A percentile compares a stretch with the other conserved stretches of the same genome.
phyloP scores from a whole-genome alignment of 352 stramenopile species.

The Vaucheria bursata region DNA sequence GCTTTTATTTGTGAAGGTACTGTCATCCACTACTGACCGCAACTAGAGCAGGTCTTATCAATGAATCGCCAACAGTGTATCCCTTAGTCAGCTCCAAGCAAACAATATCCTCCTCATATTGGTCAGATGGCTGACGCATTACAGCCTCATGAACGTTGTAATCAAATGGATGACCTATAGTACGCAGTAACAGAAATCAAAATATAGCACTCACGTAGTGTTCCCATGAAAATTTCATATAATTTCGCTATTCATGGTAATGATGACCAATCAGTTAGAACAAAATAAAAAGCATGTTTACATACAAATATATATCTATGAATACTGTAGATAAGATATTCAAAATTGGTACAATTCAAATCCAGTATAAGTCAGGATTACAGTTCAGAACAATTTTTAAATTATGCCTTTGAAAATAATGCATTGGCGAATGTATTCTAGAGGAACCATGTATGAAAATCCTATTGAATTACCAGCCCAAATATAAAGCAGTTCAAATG shows the following conservation, averaged over 20 bases:
- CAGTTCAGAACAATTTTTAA: no score
- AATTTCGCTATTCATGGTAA: background rate
- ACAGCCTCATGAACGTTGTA: slow-evolving; percentile 50
- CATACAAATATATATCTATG: no score
- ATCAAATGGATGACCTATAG: slow-evolving; percentile 47
- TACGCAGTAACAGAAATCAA: slow-evolving; percentile 11
- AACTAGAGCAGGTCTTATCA: slow-evolving; percentile 38
- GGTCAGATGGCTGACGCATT: slow-evolving; percentile 27
- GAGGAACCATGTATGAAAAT: no score
- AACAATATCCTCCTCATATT: slow-evolving; percentile 43
- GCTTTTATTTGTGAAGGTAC: no score
- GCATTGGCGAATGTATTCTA: no score
- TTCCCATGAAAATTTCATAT: background rate
- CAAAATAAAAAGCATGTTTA: background rate
- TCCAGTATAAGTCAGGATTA: no score
- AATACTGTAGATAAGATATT: no score
- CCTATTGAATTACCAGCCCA: no score
- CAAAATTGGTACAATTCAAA: no score
- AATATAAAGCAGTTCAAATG: no score
- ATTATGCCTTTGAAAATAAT: no score
- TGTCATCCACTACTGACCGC: slow-evolving; percentile 15
- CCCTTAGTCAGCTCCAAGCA: slow-evolving; percentile 44
- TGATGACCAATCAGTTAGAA: background rate
- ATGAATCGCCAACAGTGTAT: slow-evolving; percentile 25
- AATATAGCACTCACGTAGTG: background rate